Percentiles rank a stretch among this genome's conserved stretches.
These are phyloP conservation scores for Isatis tinctoria DNA, from an alignment of 345 rosid species.

Conservation along the genomic window DNA sequence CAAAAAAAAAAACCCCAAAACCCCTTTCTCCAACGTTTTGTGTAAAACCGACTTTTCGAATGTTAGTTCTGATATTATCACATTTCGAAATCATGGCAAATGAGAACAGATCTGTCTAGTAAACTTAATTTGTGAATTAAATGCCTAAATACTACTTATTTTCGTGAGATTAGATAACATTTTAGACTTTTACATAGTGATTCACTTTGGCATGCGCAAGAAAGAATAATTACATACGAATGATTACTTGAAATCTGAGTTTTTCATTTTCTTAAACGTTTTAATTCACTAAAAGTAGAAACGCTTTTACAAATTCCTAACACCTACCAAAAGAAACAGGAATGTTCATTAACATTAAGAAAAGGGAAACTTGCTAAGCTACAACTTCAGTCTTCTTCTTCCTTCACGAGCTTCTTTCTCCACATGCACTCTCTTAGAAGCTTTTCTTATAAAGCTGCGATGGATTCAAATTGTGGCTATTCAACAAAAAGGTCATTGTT, in stretches of 20 bases:
- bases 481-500: conserved; percentile 20
- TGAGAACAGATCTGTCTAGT: not conserved
- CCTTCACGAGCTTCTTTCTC: conserved; percentile 19
- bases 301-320: conserved; percentile 26
- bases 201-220: not conserved
- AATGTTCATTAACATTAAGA: conserved; percentile 11
- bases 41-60: not conserved
- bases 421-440: not conserved
- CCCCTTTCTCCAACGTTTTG: not conserved
- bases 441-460: not conserved
- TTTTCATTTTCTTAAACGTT: not conserved
- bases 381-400: conserved; percentile 3
- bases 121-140: not conserved
- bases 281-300: conserved; percentile 12
- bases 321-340: conserved; percentile 14
- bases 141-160: no score
- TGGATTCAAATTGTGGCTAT: conserved; percentile 9
- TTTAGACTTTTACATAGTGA: not conserved
- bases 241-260: not conserved
- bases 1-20: not conserved
- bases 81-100: not conserved
- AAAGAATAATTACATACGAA: no score
- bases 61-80: not conserved
- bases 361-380: conserved; percentile 6
- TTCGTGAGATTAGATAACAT: not conserved